Evolutionary conservation across 2,329 filamentous ascomycete species (phyloP), one percentile per base, ranked within the genome.

Genomic region (Ophiostoma ulmi): DNA sequence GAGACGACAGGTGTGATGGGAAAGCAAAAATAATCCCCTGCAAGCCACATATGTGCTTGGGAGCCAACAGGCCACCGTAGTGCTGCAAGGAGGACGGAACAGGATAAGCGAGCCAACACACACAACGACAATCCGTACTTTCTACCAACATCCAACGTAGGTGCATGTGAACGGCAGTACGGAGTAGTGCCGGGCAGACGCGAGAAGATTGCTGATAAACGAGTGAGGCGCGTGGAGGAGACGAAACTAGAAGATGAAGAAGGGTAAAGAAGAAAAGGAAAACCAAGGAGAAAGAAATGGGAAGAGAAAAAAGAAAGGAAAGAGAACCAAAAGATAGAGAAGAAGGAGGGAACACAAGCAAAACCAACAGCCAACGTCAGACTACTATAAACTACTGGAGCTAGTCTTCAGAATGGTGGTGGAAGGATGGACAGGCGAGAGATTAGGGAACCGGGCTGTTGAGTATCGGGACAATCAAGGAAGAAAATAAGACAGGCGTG

Each of bases 111-210:
- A 44, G 20, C 48, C 48, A 55, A 55, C 48, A 55, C n/a, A 22
- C 48, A 55, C 48, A 20, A 14, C 38, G 13, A 55, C 11, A 55
- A n/a, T 20, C 48, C 14, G 39, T 31, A 31, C 31, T 31, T 31
- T 3, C 31, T 11, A 58, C 10, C 52, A 26, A 26, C n/a, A 58
- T 13, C n/a, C 10, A 58, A 26, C 44, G 44, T 20, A 20, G 44
- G 6, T 48, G 44, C 44, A 48, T 48, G 44, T 48, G 44, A 20
- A 7, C 44, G 44, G 44, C 44, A 48, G 44, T 31, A 44, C 14
- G 8, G 11, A 44, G 39, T 58, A 58, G 52, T 58, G 52, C 52
- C 52, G 52, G 52, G 52, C 52, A 58, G 52, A 58, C 52, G 52
- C 22, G 48, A 48, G 6, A 17, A n/a, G 44, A n/a, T n/a, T 48